Evolutionary conservation across 768 basidiomycete species (phyloP).

Genomic region (Termitomyces titanicus): DNA sequence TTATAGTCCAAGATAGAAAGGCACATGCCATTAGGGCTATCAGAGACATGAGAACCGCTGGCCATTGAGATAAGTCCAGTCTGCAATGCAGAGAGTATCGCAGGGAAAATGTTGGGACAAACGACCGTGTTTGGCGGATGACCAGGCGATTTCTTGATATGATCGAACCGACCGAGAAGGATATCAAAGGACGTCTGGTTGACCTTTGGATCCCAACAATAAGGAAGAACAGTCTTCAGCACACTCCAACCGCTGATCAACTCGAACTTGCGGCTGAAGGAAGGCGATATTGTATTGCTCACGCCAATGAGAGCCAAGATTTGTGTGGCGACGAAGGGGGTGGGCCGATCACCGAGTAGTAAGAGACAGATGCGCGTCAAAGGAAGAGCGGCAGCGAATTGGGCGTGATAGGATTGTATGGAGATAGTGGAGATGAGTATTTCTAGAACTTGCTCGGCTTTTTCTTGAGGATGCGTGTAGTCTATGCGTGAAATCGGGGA

Average conservation of each 20-base stretch:
- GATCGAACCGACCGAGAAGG: conserved; percentile 48
- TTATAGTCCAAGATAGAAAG: background rate
- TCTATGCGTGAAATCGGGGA: conserved; percentile 59
- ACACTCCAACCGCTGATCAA: conserved; percentile 81
- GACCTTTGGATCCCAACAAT: conserved; percentile 64
- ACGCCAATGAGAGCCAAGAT: conserved; percentile 58
- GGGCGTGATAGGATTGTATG: conserved; percentile 53
- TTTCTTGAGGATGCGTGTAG: conserved; percentile 43
- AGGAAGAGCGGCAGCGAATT: conserved; percentile 72
- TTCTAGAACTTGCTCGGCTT: conserved; percentile 66
- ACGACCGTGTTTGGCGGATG: conserved; percentile 32
- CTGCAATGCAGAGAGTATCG: conserved; percentile 68
- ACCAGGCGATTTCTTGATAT: conserved; percentile 20
- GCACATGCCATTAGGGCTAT: conserved; percentile 23
- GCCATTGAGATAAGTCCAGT: conserved; percentile 45
- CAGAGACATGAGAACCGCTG: conserved; percentile 28
- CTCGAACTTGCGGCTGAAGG: conserved; percentile 82
- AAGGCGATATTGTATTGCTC: conserved; percentile 48
- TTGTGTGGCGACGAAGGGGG: conserved; percentile 52
- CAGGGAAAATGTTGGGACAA: conserved; percentile 70
- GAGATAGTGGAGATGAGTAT: conserved; percentile 61
- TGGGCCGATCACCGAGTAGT: conserved; percentile 74
- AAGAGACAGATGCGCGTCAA: conserved; percentile 76
- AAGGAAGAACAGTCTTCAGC: conserved; percentile 64
- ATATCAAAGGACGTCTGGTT: conserved; percentile 69